phyloP scores from a whole-genome alignment of 805 yeast species.

The Pichia manshurica region DNA sequence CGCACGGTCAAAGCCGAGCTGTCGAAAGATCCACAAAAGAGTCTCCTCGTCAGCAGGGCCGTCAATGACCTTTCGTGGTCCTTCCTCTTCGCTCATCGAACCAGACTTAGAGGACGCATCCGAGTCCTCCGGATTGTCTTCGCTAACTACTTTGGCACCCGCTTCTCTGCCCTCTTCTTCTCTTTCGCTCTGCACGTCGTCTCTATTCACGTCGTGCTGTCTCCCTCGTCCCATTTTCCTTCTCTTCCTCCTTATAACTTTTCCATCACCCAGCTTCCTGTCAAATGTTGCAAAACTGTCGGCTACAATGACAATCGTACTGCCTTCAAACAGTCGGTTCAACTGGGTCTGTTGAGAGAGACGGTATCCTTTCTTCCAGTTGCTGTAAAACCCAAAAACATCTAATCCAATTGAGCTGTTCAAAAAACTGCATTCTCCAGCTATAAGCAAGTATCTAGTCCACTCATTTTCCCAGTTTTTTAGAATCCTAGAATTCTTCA shows the following conservation, averaged over 20 bases:
- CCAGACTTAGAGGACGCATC: too few species aligned
- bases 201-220: too few species aligned
- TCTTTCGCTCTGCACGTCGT: too few species aligned
- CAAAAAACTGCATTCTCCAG: slow-evolving; percentile 52
- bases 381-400: slow-evolving; percentile 37
- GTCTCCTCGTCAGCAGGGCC: slow-evolving; percentile 2
- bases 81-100: too few species aligned
- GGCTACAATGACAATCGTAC: slow-evolving; percentile 33
- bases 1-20: slow-evolving; percentile 5
- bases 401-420: slow-evolving; percentile 42
- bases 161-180: slow-evolving; percentile 6
- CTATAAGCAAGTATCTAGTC: slow-evolving; percentile 56
- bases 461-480: slow-evolving; percentile 34
- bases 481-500: slow-evolving; percentile 18
- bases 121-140: neutral
- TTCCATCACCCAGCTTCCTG: neutral
- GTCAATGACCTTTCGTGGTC: neutral
- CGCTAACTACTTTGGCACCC: slow-evolving; percentile 1
- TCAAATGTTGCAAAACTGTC: slow-evolving; percentile 15
- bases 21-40: slow-evolving; percentile 10
- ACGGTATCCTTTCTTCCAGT: slow-evolving; percentile 27
- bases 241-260: neutral
- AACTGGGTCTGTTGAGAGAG: slow-evolving; percentile 39
- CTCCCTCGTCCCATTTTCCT: neutral
- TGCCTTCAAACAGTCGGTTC: slow-evolving; percentile 34